Evolutionary conservation across 306 rosid genomes (phyloP), one percentile per base, ranked within the genome.

Genomic region (Erythrophleum fordii): DNA sequence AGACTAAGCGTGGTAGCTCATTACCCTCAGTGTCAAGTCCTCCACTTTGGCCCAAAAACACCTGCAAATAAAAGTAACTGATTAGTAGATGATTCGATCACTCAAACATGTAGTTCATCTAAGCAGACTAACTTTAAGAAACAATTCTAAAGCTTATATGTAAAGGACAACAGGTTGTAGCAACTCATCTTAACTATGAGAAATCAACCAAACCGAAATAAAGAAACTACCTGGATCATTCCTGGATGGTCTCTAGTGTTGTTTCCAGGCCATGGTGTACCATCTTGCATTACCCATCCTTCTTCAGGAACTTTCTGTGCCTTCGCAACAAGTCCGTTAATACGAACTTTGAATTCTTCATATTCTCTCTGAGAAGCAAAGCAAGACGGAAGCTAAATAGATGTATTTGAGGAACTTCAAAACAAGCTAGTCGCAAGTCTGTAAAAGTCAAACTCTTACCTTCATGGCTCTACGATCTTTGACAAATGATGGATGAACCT

Each of bases 181-280:
- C 62, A 49, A 52, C 79, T 41, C 13, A 48, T 42, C 61, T 72
- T 62, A n/a, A 75, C 26, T 72, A 42, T 16, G 41, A 52, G 44
- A 81, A 52, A 68, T 77, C 73, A 46, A n/a, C 58, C 48, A 20
- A 75, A 83, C 49, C 12, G 74, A 45, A 78, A 81, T 72, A 49
- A 55, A 51, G 82, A 48, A 85, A 79, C 61, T 26, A 93, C 97
- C 94, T 93, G 98, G 73, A 93, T 93, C 98, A 93, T 93, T 83
- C 98, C 98, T 18, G 98, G 98, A 90, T 93, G 98, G 87, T 93
- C 98, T 85, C 97, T 93, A 10, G 91, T 90, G 81, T 93, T 93
- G 89, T 93, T 93, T 80, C 98, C 98, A 17, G 98, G 98, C 98
- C 98, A 93, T 35, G 98, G 98, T 0, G 98, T 93, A 53, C 98